Percentiles rank a stretch among this genome's conserved stretches.
Conservation (phyloP, 305 asterid species). For the Stenogyne calaminthoides region DNA sequence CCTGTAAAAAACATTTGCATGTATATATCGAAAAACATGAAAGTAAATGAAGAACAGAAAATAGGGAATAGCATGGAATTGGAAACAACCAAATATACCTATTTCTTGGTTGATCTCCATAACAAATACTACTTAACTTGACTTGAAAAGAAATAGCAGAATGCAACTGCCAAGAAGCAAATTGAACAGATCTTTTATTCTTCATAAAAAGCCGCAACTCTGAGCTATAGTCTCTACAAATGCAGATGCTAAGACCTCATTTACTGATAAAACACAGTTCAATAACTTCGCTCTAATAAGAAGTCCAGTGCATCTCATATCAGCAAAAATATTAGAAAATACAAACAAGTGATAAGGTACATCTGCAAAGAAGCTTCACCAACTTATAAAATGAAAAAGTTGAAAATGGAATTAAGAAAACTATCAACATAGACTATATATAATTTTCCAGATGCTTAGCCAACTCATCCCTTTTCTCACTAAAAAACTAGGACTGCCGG, state of each 20-base stretch:
- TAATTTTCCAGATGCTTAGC: neutral
- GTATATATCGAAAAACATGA: slow-evolving; percentile 19
- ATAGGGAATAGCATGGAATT: neutral
- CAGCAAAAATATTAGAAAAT: neutral
- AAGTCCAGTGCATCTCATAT: slow-evolving; percentile 1
- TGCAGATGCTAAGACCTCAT: slow-evolving; percentile 16
- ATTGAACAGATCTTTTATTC: slow-evolving; percentile 7
- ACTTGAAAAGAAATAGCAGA: slow-evolving; percentile 77
- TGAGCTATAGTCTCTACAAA: neutral
- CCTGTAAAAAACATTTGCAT: slow-evolving; percentile 47
- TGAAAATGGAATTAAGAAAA: neutral
- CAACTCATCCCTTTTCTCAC: slow-evolving; percentile 7
- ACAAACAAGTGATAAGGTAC: slow-evolving; percentile 4
- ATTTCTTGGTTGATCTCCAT: slow-evolving; percentile 91
- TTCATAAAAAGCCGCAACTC: slow-evolving; percentile 14
- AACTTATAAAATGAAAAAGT: neutral
- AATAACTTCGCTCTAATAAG: neutral
- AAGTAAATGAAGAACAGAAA: slow-evolving; percentile 21
- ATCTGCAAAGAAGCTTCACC: neutral
- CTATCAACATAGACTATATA: slow-evolving; percentile 13
- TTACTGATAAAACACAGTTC: neutral
- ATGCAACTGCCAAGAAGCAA: slow-evolving; percentile 73
- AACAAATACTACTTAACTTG: slow-evolving; percentile 81
- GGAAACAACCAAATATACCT: slow-evolving; percentile 46
- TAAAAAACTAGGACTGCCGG: slow-evolving; percentile 6